Conservation (phyloP, 352 stramenopile genomes). For the Phytophthora vignae region DNA sequence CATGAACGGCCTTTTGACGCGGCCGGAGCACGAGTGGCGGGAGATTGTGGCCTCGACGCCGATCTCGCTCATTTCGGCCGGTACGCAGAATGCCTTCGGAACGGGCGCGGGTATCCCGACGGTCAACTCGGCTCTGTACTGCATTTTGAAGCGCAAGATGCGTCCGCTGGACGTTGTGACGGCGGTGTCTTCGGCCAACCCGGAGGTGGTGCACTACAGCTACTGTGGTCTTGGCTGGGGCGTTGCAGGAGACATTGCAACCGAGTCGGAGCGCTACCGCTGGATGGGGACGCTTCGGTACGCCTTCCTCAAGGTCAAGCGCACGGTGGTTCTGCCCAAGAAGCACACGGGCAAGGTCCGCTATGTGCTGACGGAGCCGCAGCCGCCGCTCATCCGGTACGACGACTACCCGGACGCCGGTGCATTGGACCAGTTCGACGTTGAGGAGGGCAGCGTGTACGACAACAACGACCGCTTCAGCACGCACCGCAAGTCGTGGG, state of each 20-base stretch:
- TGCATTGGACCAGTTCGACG: conserved; percentile 83
- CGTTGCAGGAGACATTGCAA: conserved; percentile 75
- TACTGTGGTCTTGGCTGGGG: conserved; percentile 87
- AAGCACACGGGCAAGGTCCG: conserved; percentile 71
- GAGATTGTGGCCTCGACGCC: conserved; percentile 83
- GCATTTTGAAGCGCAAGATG: conserved; percentile 88
- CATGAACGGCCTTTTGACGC: conserved; percentile 81
- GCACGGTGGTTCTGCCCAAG: conserved; percentile 62
- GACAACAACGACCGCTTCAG: conserved; percentile 56
- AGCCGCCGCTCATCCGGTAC: conserved; percentile 69
- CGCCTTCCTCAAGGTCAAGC: conserved; percentile 82
- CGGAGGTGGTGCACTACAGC: conserved; percentile 78
- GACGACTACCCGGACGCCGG: conserved; percentile 81
- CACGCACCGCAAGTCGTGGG: conserved; percentile 75
- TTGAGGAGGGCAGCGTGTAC: conserved; percentile 85
- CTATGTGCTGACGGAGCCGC: conserved; percentile 73
- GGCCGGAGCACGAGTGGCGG: conserved; percentile 81
- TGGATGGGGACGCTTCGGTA: conserved; percentile 83
- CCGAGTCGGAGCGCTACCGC: conserved; percentile 81
- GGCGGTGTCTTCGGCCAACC: conserved; percentile 60
- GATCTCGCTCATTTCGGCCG: conserved; percentile 83
- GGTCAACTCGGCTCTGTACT: conserved; percentile 72
- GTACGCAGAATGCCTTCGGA: conserved; percentile 87
- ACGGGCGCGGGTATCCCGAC: conserved; percentile 76
- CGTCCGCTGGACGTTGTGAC: conserved; percentile 82